These are phyloP conservation scores for Coemansia sp. DNA, from an alignment of 192 early-diverging fungal genomes.

Conservation along the genomic window DNA sequence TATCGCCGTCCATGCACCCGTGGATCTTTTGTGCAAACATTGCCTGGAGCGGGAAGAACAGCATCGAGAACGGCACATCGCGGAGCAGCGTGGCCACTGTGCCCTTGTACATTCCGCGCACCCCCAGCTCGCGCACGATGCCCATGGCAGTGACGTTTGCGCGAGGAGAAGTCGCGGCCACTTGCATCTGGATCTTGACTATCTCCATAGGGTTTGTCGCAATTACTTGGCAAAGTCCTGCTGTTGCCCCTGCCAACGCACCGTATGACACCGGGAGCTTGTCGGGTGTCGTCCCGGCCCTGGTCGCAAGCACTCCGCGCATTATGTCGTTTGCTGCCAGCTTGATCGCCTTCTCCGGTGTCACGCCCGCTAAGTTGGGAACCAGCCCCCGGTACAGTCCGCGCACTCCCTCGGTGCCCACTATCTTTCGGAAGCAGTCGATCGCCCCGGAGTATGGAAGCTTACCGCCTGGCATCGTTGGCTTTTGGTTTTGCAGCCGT, in stretches of 20 bases:
- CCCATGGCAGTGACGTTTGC: conserved; percentile 59
- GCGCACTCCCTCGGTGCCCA: conserved; percentile 82
- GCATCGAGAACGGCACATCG: conserved; percentile 88
- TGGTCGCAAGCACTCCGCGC: conserved; percentile 68
- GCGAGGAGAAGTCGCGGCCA: conserved; percentile 46
- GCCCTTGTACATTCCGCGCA: conserved; percentile 86
- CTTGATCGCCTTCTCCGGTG: conserved; percentile 90
- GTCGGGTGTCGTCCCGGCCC: conserved; percentile 35
- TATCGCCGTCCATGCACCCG: conserved; percentile 52
- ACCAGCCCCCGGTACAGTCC: conserved; percentile 95
- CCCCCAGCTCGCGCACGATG: conserved; percentile 82
- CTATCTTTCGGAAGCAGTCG: conserved; percentile 84
- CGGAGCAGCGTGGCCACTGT: conserved; percentile 88
- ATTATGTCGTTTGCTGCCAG: conserved; percentile 58
- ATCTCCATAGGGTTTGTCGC: conserved; percentile 93
- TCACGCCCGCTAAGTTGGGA: conserved; percentile 87
- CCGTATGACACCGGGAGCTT: conserved; percentile 66
- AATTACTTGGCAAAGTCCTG: conserved; percentile 87
- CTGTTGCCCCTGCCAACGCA: conserved; percentile 87
- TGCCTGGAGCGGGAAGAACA: conserved; percentile 73
- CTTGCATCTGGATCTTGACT: conserved; percentile 94
- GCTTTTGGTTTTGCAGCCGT: conserved; percentile 64
- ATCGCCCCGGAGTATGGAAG: conserved; percentile 56
- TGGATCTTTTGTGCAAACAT: conserved; percentile 46
- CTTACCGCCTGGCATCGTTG: conserved; percentile 34